phyloP scores from a whole-genome alignment of 257 asterid genomes.

The Ilex aquifolium region DNA sequence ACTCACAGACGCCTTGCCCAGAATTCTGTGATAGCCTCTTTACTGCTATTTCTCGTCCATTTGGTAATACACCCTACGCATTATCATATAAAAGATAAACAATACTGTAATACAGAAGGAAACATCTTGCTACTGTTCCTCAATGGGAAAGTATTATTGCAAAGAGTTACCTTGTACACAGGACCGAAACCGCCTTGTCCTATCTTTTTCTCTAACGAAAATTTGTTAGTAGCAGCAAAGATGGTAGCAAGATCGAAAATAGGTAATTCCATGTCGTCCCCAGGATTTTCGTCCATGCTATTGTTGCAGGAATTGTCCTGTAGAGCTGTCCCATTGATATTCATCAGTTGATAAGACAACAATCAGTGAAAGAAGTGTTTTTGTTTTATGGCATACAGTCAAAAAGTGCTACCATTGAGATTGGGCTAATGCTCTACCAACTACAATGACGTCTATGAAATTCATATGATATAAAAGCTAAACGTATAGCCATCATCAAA shows the following conservation, averaged over 20 bases:
- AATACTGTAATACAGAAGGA: neutral
- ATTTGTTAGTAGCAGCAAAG: conserved; percentile 31
- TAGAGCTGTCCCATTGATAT: conserved; percentile 17
- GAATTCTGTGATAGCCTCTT: conserved; percentile 22
- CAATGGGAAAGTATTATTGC: neutral
- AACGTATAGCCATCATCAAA: too few relatives aligned
- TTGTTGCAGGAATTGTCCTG: conserved; percentile 5
- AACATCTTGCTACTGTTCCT: neutral
- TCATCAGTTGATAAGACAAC: conserved; percentile 3
- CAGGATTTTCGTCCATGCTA: conserved; percentile 9
- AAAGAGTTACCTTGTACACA: conserved; percentile 26
- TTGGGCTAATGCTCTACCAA: too few relatives aligned
- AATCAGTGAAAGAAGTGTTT: too few relatives aligned
- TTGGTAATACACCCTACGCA: conserved; percentile 7
- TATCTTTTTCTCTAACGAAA: conserved; percentile 24
- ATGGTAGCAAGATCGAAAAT: conserved; percentile 27
- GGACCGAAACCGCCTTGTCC: conserved; percentile 56
- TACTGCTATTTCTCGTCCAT: conserved; percentile 20
- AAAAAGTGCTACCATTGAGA: too few relatives aligned
- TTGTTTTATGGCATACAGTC: too few relatives aligned
- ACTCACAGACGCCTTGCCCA: conserved; percentile 26
- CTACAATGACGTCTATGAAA: too few relatives aligned
- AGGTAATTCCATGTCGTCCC: conserved; percentile 36
- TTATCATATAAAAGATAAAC: neutral
- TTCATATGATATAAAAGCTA: too few relatives aligned